Base-by-base conservation (phyloP, 2,329 filamentous ascomycete genomes). In the Pyrenochaeta sp. region DNA sequence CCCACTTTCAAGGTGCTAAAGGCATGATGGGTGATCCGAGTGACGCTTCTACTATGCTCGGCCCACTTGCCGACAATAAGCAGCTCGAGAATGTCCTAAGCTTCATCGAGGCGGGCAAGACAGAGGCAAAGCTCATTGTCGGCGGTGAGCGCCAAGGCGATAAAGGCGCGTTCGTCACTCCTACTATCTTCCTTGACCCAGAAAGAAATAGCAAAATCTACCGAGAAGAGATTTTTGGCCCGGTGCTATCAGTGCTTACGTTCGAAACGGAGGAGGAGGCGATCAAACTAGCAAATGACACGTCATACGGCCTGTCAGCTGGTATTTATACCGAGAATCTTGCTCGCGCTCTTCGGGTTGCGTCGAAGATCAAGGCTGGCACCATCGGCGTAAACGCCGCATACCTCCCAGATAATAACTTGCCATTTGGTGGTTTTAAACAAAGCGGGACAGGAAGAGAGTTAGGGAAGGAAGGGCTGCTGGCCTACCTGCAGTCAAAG, bases 341-440 rank as follows among this genome's bases (percentile, higher is more conserved):
- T 9, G 48, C 61, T 2, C 60, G 67, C 10, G 72, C 67, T 10
- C 54, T 73, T 4, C 54, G 70, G 2, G 66, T 74, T 5, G 64
- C 72, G 4, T 60, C 57, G 1, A 59, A 66, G 59, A 60, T 74
- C 36, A 67, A 72, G 49, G 64, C 72, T 9, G 72, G 70, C 13
- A 72, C 62, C 4, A 59, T 74, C 13, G 66, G 48, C 5, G 12
- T 45, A n/a, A 45, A 45, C 22, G 22, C 42, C 22, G 30, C 47
- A 1, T 50, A 30, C 15, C 8, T 85, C 80, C 65, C 64, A 10
- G 44, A 56, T 44, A 56, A 57, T 19, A 50, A 54, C 12, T 37
- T 66, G 10, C 71, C 73, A 2, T 76, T 75, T 52, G 73, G 73
- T 30, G 73, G 73, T 2, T 68, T 64, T 39, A 75, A 76, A 64